A percentile compares a stretch with the other conserved stretches of the same genome.
Conservation (phyloP, 805 yeast species). For the Schwanniomyces occidentalis region DNA sequence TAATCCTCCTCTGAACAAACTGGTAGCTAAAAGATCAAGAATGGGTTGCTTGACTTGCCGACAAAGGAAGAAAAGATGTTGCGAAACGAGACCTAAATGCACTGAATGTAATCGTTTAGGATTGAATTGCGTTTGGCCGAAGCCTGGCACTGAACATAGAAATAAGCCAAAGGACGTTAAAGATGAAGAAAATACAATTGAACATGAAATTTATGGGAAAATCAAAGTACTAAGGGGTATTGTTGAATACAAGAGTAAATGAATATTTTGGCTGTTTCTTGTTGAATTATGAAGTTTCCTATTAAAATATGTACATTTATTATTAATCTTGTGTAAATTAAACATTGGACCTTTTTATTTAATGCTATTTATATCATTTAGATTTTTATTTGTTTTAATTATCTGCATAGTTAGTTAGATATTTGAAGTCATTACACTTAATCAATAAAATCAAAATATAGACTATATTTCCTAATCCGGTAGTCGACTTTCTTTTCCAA, state of each 20-base stretch:
- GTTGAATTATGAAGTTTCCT: no score
- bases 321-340: no score
- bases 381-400: no score
- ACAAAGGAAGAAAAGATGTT: constrained; percentile 74
- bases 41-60: constrained; percentile 81
- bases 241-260: constrained; percentile 44
- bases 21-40: constrained; percentile 52
- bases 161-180: constrained; percentile 53
- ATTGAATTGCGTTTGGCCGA: constrained; percentile 71
- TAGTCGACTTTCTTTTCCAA: no score
- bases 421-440: neutral
- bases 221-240: constrained; percentile 65
- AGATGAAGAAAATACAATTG: constrained; percentile 51
- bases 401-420: neutral
- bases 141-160: constrained; percentile 65
- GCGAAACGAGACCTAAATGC: constrained; percentile 69
- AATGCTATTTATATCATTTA: no score
- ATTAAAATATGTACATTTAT: no score
- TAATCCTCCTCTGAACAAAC: constrained; percentile 6
- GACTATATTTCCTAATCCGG: no score
- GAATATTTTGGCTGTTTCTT: neutral
- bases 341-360: no score
- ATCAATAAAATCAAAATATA: neutral
- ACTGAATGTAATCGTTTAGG: constrained; percentile 65
- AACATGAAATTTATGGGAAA: constrained; percentile 55